phyloP scores from a whole-genome alignment of 345 rosid species.

The Aegle marmelos region DNA sequence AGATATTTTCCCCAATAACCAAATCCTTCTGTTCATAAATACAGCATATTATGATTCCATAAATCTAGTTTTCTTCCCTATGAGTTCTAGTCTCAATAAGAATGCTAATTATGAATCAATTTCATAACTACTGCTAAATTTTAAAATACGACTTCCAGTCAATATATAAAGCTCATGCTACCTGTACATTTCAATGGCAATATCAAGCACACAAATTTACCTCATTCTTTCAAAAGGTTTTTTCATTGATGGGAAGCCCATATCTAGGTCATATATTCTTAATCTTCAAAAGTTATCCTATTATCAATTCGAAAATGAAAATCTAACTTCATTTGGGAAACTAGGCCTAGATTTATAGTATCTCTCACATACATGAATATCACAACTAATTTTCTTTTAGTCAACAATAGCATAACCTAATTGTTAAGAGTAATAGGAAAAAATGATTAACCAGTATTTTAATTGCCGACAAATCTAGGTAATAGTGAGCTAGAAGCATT shows the following conservation, averaged over 20 bases:
- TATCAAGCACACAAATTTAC: neutral
- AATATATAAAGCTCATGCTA: neutral
- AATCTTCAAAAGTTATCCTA: too few species aligned
- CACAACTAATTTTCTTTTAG: neutral
- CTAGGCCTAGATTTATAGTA: neutral
- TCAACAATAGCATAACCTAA: neutral
- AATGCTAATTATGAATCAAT: neutral
- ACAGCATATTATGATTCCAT: neutral
- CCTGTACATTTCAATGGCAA: neutral
- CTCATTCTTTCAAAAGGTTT: neutral
- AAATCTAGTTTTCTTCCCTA: neutral
- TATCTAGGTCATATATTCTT: too few species aligned
- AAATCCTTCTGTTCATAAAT: neutral
- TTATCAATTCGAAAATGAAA: too few species aligned
- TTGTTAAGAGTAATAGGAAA: neutral
- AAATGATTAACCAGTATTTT: neutral
- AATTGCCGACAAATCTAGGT: neutral
- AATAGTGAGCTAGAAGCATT: neutral
- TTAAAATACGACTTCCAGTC: neutral
- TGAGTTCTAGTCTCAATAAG: neutral
- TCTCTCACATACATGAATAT: neutral
- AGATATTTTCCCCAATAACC: neutral
- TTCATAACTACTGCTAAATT: neutral
- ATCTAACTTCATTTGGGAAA: too few species aligned
- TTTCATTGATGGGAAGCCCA: too few species aligned